Evolutionary conservation across 805 yeast genomes (phyloP).

Genomic region (Metschnikowia orientalis): DNA sequence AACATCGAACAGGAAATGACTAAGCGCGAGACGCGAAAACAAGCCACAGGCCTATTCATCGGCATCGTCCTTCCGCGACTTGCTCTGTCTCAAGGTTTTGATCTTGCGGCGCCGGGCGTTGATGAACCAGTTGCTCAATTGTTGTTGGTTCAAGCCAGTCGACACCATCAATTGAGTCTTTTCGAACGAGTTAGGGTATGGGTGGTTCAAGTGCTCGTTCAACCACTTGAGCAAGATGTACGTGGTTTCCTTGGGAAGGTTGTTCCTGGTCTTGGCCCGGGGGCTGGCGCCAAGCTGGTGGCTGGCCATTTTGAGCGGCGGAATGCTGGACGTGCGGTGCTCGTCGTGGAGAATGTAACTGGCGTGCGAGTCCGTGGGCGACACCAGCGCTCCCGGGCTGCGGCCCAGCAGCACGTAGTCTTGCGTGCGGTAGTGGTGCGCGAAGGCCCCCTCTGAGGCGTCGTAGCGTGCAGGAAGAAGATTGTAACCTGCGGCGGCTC

Average conservation of each 20-base stretch:
- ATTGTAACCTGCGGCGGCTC: no score
- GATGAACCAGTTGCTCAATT: slow-evolving; percentile 82
- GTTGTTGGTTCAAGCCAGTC: slow-evolving; percentile 79
- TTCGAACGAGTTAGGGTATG: slow-evolving; percentile 80
- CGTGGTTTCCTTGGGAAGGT: slow-evolving; percentile 75
- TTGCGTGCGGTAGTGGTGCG: slow-evolving; percentile 11
- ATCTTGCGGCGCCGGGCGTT: slow-evolving; percentile 79
- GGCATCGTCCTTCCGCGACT: slow-evolving; percentile 3
- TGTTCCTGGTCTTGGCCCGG: slow-evolving; percentile 50
- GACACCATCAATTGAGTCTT: slow-evolving; percentile 62
- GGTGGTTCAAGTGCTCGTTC: slow-evolving; percentile 67
- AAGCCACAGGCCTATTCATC: not conserved
- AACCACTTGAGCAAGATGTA: slow-evolving; percentile 70
- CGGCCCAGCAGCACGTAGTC: no score
- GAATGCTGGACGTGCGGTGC: not conserved
- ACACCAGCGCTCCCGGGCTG: slow-evolving; percentile 2
- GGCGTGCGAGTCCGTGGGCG: no score
- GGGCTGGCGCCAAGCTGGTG: slow-evolving; percentile 1
- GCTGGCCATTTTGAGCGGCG: slow-evolving; percentile 1
- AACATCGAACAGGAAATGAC: no score
- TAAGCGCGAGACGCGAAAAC: no score
- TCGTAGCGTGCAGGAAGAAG: slow-evolving; percentile 15
- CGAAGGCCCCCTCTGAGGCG: slow-evolving; percentile 7
- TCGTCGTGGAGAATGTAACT: no score
- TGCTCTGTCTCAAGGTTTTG: slow-evolving; percentile 43